phyloP scores from a whole-genome alignment of 129 eudicot species.

The Ambrosia artemisiifolia region DNA sequence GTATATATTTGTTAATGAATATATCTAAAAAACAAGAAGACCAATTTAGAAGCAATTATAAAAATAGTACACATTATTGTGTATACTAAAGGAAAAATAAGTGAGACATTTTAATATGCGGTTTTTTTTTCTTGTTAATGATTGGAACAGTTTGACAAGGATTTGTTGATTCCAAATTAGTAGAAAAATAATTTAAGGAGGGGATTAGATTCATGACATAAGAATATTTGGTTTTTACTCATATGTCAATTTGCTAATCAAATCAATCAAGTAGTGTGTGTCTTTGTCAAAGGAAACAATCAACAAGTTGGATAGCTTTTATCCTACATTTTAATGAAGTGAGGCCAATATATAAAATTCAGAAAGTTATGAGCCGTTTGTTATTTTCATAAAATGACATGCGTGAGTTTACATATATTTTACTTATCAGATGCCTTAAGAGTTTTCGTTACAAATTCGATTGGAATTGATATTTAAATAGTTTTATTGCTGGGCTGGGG shows the following conservation, averaged over 20 bases:
- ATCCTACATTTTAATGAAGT: conserved; percentile 4
- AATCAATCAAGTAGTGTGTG: background rate
- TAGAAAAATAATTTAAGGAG: conserved; percentile 1
- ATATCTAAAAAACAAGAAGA: no score
- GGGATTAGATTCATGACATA: background rate
- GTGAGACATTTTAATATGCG: background rate
- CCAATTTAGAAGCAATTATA: no score
- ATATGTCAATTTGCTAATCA: background rate
- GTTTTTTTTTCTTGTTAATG: background rate
- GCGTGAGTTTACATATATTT: no score
- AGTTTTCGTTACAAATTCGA: no score
- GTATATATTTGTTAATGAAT: no score
- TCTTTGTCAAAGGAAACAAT: background rate
- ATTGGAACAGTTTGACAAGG: background rate
- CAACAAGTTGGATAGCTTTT: conserved; percentile 24
- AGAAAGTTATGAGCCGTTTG: conserved; percentile 18
- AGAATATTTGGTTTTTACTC: conserved; percentile 1
- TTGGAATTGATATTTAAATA: no score
- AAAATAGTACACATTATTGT: background rate
- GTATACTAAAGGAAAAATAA: background rate
- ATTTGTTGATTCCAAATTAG: background rate
- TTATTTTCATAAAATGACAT: background rate
- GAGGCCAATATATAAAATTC: background rate
- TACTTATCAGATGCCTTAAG: no score
- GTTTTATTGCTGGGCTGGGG: no score